Percentiles rank a stretch among this genome's conserved stretches.
Evolutionary conservation across 305 asterid species (phyloP).

Genomic region (Fraxinus nigra): DNA sequence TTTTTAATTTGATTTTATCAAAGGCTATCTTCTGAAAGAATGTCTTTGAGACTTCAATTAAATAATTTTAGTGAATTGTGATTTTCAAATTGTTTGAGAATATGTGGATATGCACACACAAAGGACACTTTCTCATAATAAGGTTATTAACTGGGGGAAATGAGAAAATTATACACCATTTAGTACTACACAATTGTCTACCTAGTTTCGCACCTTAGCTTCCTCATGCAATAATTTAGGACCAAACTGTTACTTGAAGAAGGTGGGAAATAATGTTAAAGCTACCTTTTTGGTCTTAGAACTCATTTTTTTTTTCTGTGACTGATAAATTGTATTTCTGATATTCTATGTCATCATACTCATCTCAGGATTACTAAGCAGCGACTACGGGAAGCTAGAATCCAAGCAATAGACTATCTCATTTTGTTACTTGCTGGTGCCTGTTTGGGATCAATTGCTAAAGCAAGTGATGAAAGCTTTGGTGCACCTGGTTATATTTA

Average conservation of each 20-base stretch:
- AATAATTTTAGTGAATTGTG: background rate
- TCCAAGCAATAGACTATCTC: constrained; percentile 71
- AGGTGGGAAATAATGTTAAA: background rate
- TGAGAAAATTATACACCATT: background rate
- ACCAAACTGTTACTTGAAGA: background rate
- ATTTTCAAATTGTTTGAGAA: background rate
- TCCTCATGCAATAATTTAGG: background rate
- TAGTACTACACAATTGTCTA: background rate
- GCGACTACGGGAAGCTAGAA: constrained; percentile 75
- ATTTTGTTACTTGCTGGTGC: constrained; percentile 88
- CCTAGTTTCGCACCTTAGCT: background rate
- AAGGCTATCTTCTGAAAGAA: background rate
- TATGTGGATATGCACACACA: background rate
- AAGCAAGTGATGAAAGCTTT: constrained; percentile 71
- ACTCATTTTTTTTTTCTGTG: background rate
- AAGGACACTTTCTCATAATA: background rate
- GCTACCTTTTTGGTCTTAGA: background rate
- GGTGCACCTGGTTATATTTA: constrained; percentile 81
- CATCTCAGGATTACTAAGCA: constrained; percentile 69
- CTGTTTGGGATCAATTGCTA: constrained; percentile 77
- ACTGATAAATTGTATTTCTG: background rate
- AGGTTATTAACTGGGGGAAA: background rate
- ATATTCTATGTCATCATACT: constrained; percentile 4
- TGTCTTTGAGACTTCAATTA: background rate
- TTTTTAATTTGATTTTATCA: background rate